These are phyloP conservation scores for Serendipita indica DNA, from an alignment of 768 basidiomycete species.

Conservation along the genomic window DNA sequence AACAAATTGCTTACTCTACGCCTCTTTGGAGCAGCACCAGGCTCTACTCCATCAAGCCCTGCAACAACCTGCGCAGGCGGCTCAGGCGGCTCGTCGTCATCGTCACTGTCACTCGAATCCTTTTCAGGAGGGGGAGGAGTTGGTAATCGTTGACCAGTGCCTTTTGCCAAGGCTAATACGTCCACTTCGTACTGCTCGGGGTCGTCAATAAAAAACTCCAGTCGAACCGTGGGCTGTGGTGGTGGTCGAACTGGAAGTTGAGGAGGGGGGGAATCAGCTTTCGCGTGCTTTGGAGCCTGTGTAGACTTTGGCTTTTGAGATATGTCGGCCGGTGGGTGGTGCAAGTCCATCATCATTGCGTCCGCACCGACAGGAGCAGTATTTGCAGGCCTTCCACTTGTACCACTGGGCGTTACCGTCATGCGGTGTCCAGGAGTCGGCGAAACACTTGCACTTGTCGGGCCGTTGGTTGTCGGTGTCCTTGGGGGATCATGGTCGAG, in stretches of 20 bases:
- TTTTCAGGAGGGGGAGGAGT: conserved; percentile 36
- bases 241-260: conserved; percentile 31
- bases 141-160: conserved; percentile 46
- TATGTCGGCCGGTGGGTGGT: background rate
- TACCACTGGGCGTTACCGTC: background rate
- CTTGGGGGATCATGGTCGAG: background rate
- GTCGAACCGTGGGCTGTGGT: conserved; percentile 47
- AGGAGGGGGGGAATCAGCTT: conserved; percentile 37
- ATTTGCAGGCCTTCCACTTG: too few relatives aligned
- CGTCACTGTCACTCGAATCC: conserved; percentile 44
- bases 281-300: conserved; percentile 31
- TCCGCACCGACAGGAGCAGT: too few relatives aligned
- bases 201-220: conserved; percentile 56
- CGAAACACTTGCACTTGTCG: background rate
- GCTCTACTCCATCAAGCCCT: conserved; percentile 24
- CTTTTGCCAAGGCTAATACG: conserved; percentile 40
- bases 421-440: background rate
- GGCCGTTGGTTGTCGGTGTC: background rate
- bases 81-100: conserved; percentile 30
- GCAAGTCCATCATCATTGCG: background rate
- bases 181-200: conserved; percentile 65
- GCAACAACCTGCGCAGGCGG: conserved; percentile 13
- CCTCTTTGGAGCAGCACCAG: conserved; percentile 18
- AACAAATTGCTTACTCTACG: conserved; percentile 30
- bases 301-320: conserved; percentile 38